Base-by-base conservation (phyloP, 306 rosid species). In the Hippophae rhamnoides region DNA sequence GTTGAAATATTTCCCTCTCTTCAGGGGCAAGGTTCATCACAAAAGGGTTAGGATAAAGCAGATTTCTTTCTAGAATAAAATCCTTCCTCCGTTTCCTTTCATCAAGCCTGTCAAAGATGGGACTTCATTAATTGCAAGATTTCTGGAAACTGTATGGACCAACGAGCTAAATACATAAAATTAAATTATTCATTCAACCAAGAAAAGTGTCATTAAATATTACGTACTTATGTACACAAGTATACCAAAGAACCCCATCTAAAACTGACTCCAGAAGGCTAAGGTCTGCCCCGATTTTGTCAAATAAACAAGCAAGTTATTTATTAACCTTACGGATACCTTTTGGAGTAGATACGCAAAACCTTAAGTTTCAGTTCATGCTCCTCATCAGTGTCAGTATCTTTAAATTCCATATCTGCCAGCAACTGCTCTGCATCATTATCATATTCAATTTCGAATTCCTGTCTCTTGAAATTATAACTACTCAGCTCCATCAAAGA, bases 341-440 rank as follows among this genome's bases (percentile, higher is more conserved):
- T 80, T 69, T 80, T 82, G 43, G 73, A 69, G 77, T 90, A 90
- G 63, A 86, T 75, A 51, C 55, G 95, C 25, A 90, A 77, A 43
- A 90, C 93, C 27, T 69, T 79, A 46, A 90, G 69, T 74, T 90
- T 90, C 70, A 70, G 42, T 75, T 78, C 80, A 56, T 47, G 79
- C 47, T 90, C 95, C 63, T 77, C 73, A 56, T 67, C 74, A 53
- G 84, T 71, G 67, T 86, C 97, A 23, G 83, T 61, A 72, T 82
- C 89, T 61, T 75, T 82, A 69, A 84, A 90, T 69, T 84, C 95
- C 97, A 90, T 90, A 69, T 90, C 95, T 26, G 97, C 97, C 55
- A 90, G 76, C 64, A 86, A 63, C 69, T 78, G 94, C 74, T 90
- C 95, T 57, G 97, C 95, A 63, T 90, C 94, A 48, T 90, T 86